These are phyloP conservation scores for Ceratobasidium sp. DNA, from an alignment of 1,284 basidiomycete genomes.

Conservation along the genomic window DNA sequence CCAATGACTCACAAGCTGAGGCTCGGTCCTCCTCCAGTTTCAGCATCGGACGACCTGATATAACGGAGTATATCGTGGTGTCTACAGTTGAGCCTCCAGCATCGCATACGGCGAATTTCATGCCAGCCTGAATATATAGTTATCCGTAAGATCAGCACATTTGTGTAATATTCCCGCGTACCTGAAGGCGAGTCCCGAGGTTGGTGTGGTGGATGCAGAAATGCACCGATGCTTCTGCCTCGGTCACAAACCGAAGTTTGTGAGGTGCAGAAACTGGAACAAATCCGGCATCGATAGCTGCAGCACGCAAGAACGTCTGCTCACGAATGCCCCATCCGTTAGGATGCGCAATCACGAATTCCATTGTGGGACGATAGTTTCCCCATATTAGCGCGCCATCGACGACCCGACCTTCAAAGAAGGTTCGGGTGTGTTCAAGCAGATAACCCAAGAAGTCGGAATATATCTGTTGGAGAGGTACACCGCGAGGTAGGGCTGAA, in stretches of 20 bases:
- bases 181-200: conserved; percentile 15
- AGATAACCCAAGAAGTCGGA: conserved; percentile 47
- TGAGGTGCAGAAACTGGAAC: not conserved
- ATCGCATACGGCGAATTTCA: conserved; percentile 46
- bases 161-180: not conserved
- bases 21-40: conserved; percentile 45
- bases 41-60: conserved; percentile 24
- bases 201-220: conserved; percentile 45
- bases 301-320: conserved; percentile 37
- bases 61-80: conserved; percentile 47
- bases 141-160: not conserved
- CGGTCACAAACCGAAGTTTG: conserved; percentile 42
- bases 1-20: conserved; percentile 23
- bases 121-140: conserved; percentile 21
- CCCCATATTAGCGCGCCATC: conserved; percentile 40
- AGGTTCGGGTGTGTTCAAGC: conserved; percentile 30
- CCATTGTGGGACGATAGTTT: conserved; percentile 1
- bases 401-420: conserved; percentile 36
- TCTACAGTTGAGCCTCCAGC: conserved; percentile 52
- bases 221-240: conserved; percentile 49
- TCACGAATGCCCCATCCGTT: conserved; percentile 46
- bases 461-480: conserved; percentile 43
- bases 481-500: conserved; percentile 24
- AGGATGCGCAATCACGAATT: conserved; percentile 47
- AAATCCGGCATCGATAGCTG: conserved; percentile 39